Evolutionary conservation across 345 rosid genomes (phyloP).

Genomic region (Citrus reticulata): DNA sequence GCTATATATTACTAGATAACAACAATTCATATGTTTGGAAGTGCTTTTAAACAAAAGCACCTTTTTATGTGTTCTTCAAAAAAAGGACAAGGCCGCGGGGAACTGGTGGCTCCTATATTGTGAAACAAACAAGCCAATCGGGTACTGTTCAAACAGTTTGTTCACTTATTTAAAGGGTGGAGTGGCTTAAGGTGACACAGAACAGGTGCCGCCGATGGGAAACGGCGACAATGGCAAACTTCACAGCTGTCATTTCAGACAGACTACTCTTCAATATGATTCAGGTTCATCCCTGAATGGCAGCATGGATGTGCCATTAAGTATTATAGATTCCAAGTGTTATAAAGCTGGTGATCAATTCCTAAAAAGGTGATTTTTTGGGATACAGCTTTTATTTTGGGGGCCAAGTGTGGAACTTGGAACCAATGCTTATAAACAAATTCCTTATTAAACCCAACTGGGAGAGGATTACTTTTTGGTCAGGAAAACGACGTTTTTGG

Average conservation of each 20-base stretch:
- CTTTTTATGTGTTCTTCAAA: no score
- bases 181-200: neutral
- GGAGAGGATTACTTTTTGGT: no score
- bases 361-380: no score
- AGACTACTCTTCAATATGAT: neutral
- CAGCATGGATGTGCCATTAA: neutral
- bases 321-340: neutral
- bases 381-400: no score
- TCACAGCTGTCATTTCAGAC: constrained; percentile 6
- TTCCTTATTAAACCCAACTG: no score
- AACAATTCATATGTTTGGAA: neutral
- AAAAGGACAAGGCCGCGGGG: constrained; percentile 4
- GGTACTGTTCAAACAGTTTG: constrained; percentile 4
- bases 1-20: no score
- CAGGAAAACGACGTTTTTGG: no score
- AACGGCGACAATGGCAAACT: constrained; percentile 3
- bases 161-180: neutral
- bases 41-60: neutral
- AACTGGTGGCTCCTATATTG: constrained; percentile 11
- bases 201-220: constrained; percentile 10
- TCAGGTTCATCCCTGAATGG: no score
- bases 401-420: no score
- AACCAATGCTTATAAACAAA: no score
- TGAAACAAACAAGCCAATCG: neutral
- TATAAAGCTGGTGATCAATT: neutral